Evolutionary conservation across 2,329 filamentous ascomycete genomes (phyloP).

Genomic region (Epichloe elymi): DNA sequence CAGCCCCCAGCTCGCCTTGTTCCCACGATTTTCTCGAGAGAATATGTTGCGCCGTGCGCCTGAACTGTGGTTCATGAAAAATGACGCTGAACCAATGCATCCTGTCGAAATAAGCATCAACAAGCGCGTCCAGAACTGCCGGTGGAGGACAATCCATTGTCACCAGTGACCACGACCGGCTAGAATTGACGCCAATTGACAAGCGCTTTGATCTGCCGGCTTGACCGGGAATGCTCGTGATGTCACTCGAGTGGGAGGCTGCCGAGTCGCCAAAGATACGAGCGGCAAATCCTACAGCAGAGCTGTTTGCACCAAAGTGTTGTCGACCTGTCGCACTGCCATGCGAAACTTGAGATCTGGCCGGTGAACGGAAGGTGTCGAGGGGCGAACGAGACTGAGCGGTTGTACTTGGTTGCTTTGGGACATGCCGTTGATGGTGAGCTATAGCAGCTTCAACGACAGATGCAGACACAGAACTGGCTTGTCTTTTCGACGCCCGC

Average conservation of each 20-base stretch:
- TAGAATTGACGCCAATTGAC: not conserved
- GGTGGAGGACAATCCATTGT: constrained; percentile 1
- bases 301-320: constrained; percentile 3
- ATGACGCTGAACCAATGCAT: constrained; percentile 12
- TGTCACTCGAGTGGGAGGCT: not conserved
- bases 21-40: constrained; percentile 6
- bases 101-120: constrained; percentile 10
- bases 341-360: not conserved
- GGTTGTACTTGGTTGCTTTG: not conserved
- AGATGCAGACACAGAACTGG: not conserved
- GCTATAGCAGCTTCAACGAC: not conserved
- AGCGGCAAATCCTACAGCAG: constrained; percentile 2
- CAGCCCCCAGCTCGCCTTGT: constrained; percentile 6
- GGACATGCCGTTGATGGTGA: not conserved
- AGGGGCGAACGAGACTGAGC: not conserved
- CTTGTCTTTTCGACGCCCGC: not conserved
- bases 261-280: constrained; percentile 2
- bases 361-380: not conserved
- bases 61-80: constrained; percentile 10
- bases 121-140: not conserved
- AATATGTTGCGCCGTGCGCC: not conserved
- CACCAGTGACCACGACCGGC: constrained; percentile 1
- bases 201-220: not conserved
- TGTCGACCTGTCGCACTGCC: not conserved
- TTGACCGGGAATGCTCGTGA: constrained; percentile 2